Percentiles rank a stretch among this genome's conserved stretches.
Conservation (phyloP, 2,329 filamentous ascomycete genomes). For the Cercospora sp. region DNA sequence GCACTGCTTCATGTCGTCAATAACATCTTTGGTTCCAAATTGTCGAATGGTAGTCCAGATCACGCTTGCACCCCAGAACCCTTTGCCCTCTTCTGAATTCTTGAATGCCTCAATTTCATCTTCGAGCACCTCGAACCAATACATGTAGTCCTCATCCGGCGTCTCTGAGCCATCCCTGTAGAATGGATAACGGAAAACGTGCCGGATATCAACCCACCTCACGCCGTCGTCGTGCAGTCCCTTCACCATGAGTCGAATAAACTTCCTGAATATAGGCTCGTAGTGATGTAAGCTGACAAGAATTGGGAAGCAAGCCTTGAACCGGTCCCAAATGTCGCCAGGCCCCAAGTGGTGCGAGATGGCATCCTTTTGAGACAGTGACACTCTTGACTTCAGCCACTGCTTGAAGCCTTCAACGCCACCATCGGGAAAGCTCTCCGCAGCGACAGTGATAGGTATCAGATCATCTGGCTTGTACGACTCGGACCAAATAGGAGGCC, state of each 20-base stretch:
- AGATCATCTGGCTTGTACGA: constrained; percentile 61
- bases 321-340: constrained; percentile 82
- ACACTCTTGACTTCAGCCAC: constrained; percentile 74
- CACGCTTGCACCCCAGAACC: constrained; percentile 80
- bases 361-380: constrained; percentile 70
- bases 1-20: constrained; percentile 81
- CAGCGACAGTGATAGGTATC: constrained; percentile 62
- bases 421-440: constrained; percentile 71
- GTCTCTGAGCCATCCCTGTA: constrained; percentile 63
- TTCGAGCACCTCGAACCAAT: constrained; percentile 70
- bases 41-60: constrained; percentile 79
- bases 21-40: constrained; percentile 63
- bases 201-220: constrained; percentile 78
- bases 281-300: constrained; percentile 78
- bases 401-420: constrained; percentile 70
- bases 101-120: constrained; percentile 80
- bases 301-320: constrained; percentile 72
- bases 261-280: constrained; percentile 82
- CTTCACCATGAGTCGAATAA: constrained; percentile 69
- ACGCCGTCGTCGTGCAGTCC: constrained; percentile 78
- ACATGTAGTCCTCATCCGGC: constrained; percentile 65
- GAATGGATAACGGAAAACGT: constrained; percentile 72
- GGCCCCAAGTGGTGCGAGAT: constrained; percentile 79
- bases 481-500: constrained; percentile 59
- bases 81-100: constrained; percentile 64